Percentiles rank a stretch among this genome's conserved stretches.
These are phyloP conservation scores for maize (Zea mays) DNA, from an alignment of 176 grass and related monocot species.

Conservation along the genomic window Zm-B73-REFERENCE-NAM-5.0 NC_050097.1:36880001-36880500, in stretches of 20 bases:
- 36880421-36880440: conserved; percentile 45
- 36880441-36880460: conserved; percentile 57
- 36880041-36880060: conserved; percentile 71
- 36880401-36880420: neutral
- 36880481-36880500: conserved; percentile 71
- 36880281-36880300: conserved; percentile 20
- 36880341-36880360: conserved; percentile 29
- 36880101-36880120: conserved; percentile 59
- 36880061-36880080: conserved; percentile 66
- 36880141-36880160: conserved; percentile 65
- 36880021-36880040: conserved; percentile 27
- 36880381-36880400: neutral
- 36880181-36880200: conserved; percentile 73
- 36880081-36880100: conserved; percentile 57
- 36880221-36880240: conserved; percentile 89
- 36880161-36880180: conserved; percentile 53
- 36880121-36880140: conserved; percentile 51
- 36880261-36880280: conserved; percentile 27
- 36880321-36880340: conserved; percentile 7
- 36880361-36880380: neutral
- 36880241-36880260: neutral
- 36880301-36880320: neutral
- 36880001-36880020: conserved; percentile 17
- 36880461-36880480: conserved; percentile 71
- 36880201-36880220: conserved; percentile 79